These are phyloP conservation scores for Aspergillus fijiensis DNA, from an alignment of 2,329 filamentous ascomycete species.

Conservation along the genomic window DNA sequence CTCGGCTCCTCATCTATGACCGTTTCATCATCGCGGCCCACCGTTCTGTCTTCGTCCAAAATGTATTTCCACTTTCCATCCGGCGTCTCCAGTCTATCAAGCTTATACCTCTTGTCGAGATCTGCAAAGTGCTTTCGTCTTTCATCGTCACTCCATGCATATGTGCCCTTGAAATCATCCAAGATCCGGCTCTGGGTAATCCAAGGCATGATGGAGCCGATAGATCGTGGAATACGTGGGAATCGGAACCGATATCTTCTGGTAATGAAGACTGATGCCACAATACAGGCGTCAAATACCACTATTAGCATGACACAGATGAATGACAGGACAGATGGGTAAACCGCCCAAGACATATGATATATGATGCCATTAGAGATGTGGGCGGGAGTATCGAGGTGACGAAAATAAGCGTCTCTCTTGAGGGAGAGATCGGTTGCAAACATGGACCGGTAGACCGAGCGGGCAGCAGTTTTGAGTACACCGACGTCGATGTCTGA, in stretches of 20 bases:
- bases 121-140: conserved; percentile 13
- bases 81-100: neutral
- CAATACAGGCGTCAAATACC: conserved; percentile 16
- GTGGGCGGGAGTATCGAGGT: neutral
- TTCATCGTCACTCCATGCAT: conserved; percentile 10
- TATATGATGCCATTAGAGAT: conserved; percentile 6
- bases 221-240: conserved; percentile 18
- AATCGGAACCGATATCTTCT: conserved; percentile 15
- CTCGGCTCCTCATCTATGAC: neutral
- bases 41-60: conserved; percentile 6
- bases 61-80: conserved; percentile 7
- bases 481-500: neutral
- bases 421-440: conserved; percentile 17
- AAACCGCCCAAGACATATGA: conserved; percentile 15
- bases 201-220: conserved; percentile 22
- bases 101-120: conserved; percentile 12
- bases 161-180: conserved; percentile 14
- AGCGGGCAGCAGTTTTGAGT: conserved; percentile 8
- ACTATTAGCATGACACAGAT: conserved; percentile 21
- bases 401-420: conserved; percentile 15
- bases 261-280: conserved; percentile 21
- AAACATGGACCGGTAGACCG: conserved; percentile 19
- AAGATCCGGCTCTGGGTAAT: conserved; percentile 18
- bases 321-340: conserved; percentile 16
- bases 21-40: neutral